phyloP scores from a whole-genome alignment of 768 basidiomycete species.

The Boletus rufocinnamomeus region DNA sequence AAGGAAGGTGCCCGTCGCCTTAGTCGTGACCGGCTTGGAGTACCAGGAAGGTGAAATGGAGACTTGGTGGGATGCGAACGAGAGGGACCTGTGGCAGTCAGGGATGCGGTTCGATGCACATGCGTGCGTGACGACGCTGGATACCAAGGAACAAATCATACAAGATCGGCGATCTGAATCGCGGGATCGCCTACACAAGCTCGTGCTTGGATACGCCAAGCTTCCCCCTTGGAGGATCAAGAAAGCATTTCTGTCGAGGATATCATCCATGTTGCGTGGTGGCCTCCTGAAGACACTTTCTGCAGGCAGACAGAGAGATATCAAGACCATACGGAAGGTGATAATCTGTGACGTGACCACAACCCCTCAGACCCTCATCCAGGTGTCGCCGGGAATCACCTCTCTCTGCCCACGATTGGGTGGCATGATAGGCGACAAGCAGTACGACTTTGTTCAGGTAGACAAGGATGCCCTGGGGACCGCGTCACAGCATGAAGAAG shows the following conservation, averaged over 20 bases:
- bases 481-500: neutral
- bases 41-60: constrained; percentile 25
- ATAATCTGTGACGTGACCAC: neutral
- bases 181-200: neutral
- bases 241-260: neutral
- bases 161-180: neutral
- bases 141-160: neutral
- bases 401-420: neutral
- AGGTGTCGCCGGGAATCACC: neutral
- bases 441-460: neutral
- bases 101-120: constrained; percentile 34
- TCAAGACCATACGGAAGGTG: constrained; percentile 1
- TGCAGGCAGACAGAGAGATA: neutral
- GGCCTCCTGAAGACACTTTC: neutral
- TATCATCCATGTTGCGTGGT: neutral
- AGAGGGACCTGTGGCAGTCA: constrained; percentile 22
- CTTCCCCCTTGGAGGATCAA: constrained; percentile 1
- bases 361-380: neutral
- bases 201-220: neutral
- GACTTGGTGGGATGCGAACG: constrained; percentile 32
- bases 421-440: neutral
- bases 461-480: neutral
- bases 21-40: constrained; percentile 41
- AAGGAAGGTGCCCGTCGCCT: constrained; percentile 35
- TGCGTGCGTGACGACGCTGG: constrained; percentile 12